Percentiles rank a stretch among this genome's conserved stretches.
Evolutionary conservation across 164 flowering plant genomes (phyloP).

Genomic region (grape (Vitis vinifera)): ASM3070453v1 NC_081810.1:433001-433500

Average conservation of each 20-base stretch:
- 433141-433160: slow-evolving; percentile 94
- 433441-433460: too few relatives aligned
- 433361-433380: too few relatives aligned
- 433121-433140: slow-evolving; percentile 87
- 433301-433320: too few relatives aligned
- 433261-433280: too few relatives aligned
- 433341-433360: too few relatives aligned
- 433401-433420: too few relatives aligned
- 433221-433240: neutral
- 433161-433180: slow-evolving; percentile 89
- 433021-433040: neutral
- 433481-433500: too few relatives aligned
- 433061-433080: slow-evolving; percentile 37
- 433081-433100: slow-evolving; percentile 67
- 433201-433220: neutral
- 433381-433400: too few relatives aligned
- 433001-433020: slow-evolving; percentile 11
- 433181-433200: neutral
- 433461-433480: too few relatives aligned
- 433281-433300: too few relatives aligned
- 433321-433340: too few relatives aligned
- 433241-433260: neutral
- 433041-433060: neutral
- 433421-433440: too few relatives aligned
- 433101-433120: slow-evolving; percentile 94